These are phyloP conservation scores for Excoecaria agallocha DNA, from an alignment of 345 rosid genomes.

Conservation along the genomic window DNA sequence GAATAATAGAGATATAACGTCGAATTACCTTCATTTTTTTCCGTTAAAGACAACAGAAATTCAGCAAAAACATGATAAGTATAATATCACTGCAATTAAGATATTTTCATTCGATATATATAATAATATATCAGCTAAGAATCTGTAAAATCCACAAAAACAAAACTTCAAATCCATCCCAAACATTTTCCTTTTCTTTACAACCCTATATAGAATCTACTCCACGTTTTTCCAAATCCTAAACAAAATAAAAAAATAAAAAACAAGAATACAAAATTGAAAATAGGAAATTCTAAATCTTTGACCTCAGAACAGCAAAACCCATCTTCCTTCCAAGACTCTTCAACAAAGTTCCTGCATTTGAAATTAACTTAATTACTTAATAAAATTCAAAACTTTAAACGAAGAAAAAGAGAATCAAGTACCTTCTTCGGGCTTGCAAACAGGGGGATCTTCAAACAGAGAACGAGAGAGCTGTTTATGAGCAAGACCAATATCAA, in stretches of 20 bases:
- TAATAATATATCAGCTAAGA: slow-evolving; percentile 8
- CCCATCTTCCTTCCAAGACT: slow-evolving; percentile 49
- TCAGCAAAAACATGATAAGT: slow-evolving; percentile 11
- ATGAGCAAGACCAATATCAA: slow-evolving; percentile 82
- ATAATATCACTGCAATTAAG: slow-evolving; percentile 24
- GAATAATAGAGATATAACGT: not conserved
- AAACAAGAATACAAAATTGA: not conserved
- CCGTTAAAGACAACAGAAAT: not conserved
- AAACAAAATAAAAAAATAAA: slow-evolving; percentile 2
- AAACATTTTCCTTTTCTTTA: slow-evolving; percentile 23
- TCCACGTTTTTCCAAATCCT: slow-evolving; percentile 12
- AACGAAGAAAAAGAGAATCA: not conserved
- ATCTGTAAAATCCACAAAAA: slow-evolving; percentile 4
- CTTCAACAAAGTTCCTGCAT: slow-evolving; percentile 38
- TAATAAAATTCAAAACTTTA: not conserved
- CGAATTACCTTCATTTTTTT: not conserved
- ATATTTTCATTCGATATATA: slow-evolving; percentile 2
- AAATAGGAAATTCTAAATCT: slow-evolving; percentile 10
- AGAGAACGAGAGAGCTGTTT: slow-evolving; percentile 79
- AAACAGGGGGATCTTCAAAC: slow-evolving; percentile 85
- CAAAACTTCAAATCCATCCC: slow-evolving; percentile 9
- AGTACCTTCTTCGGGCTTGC: slow-evolving; percentile 53
- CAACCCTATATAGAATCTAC: slow-evolving; percentile 26
- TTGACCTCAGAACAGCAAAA: slow-evolving; percentile 45
- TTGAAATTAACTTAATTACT: slow-evolving; percentile 4